Base-by-base conservation (phyloP, 2,329 filamentous ascomycete genomes). In the Ascochyta viciae-villosae region DNA sequence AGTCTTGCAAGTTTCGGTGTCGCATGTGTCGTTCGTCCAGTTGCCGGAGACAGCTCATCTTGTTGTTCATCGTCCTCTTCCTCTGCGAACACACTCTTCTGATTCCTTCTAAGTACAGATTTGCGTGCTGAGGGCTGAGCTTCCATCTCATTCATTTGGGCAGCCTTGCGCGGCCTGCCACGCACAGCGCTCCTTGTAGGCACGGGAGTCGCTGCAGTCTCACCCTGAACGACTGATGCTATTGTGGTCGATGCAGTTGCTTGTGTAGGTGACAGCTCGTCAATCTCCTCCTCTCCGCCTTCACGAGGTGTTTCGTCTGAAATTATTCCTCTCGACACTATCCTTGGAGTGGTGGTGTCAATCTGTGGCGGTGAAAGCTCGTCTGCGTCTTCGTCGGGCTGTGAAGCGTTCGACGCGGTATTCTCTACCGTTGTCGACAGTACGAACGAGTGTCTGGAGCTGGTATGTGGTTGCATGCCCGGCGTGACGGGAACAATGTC, bases 401-500 rank as follows among this genome's bases (percentile, higher is more conserved):
- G 55, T 2, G 45, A 55, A 24, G 54, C 56, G 34, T 35, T 55
- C 8, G 66, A 62, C 3, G 62, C 69, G 5, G 61, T 57, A 33
- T 58, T 57, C 13, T 58, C 50, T 10, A 58, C 31, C 3, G 49
- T 48, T 40, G 47, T 58, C 10, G 53, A 65, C 16, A 61, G 48
- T 7, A 60, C 56, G 8, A 62, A 63, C 2, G 58, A 54, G 15
- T 41, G 31, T 41, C 59, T 62, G 6, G 61, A 42, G 13, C 56
- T 59, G 3, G 54, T 54, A 12, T 60, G 61, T 1, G 59, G 58
- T 43, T 61, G 56, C 26, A 64, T 57, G 26, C 50, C 60, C 10
- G 71, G 71, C 23, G 72, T 73, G n/a, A 57, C 56, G 4, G 66
- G 69, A 12, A 51, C 50, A 31, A 62, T 50, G 29, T 70, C 66